A percentile compares a stretch with the other conserved stretches of the same genome.
phyloP scores from a whole-genome alignment of 139 green algal species.

The Volvox reticuliferus region DNA sequence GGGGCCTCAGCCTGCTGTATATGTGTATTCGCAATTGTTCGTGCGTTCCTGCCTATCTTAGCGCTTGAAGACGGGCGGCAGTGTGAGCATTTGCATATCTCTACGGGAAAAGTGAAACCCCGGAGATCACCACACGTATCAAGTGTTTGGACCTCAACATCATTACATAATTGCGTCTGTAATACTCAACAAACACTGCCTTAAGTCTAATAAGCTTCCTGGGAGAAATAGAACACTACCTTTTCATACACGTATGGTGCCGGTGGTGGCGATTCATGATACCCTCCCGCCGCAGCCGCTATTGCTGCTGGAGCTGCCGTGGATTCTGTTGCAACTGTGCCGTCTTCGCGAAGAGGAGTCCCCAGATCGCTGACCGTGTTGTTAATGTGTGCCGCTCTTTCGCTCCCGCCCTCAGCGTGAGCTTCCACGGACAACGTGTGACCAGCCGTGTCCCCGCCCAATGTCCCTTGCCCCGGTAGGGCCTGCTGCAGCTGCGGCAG shows the following conservation, averaged over 20 bases:
- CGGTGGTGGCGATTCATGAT: not conserved
- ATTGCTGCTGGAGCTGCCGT: not conserved
- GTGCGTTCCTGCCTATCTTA: too few relatives aligned
- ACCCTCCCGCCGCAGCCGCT: not conserved
- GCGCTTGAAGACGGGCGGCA: too few relatives aligned
- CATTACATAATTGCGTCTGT: too few relatives aligned
- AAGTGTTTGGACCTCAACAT: too few relatives aligned
- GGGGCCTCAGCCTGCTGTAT: too few relatives aligned
- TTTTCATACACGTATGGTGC: conserved; percentile 23
- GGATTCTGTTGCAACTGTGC: not conserved
- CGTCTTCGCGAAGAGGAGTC: not conserved
- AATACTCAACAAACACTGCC: too few relatives aligned
- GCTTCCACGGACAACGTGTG: not conserved
- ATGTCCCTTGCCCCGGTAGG: not conserved
- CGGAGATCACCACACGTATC: too few relatives aligned
- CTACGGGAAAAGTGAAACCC: too few relatives aligned
- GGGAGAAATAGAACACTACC: not conserved
- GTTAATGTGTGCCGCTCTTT: not conserved
- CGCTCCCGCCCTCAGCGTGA: not conserved
- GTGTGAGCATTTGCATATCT: too few relatives aligned
- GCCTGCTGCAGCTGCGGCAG: conserved; percentile 13
- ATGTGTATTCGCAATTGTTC: too few relatives aligned
- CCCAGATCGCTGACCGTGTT: not conserved
- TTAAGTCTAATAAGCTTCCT: too few relatives aligned
- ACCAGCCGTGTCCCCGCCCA: not conserved